Evolutionary conservation across 2,329 filamentous ascomycete genomes (phyloP).

Genomic region (Coniella lustricola): DNA sequence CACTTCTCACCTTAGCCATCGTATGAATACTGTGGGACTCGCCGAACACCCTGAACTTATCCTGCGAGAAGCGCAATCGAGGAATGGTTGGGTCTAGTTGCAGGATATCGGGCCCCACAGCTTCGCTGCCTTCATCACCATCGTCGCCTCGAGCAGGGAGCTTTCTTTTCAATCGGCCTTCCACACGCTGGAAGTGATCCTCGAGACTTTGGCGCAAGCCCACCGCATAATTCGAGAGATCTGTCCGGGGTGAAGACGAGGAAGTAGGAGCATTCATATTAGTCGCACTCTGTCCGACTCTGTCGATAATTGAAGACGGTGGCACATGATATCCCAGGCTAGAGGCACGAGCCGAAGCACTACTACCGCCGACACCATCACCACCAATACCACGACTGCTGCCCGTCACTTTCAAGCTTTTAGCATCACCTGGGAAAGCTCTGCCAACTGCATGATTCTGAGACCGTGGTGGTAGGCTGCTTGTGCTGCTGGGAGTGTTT

Average conservation of each 20-base stretch:
- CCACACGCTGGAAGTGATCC: neutral
- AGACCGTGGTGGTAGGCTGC: too few species aligned
- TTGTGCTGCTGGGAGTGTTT: neutral
- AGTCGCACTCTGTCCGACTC: neutral
- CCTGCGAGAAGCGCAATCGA: constrained; percentile 1
- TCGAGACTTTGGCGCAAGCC: neutral
- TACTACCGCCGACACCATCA: too few species aligned
- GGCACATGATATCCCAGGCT: neutral
- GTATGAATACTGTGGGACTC: constrained; percentile 4
- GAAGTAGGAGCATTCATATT: too few species aligned
- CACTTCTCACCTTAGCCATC: neutral
- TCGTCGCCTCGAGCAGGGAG: neutral
- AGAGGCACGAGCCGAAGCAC: neutral
- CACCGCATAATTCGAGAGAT: neutral
- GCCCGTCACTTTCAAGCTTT: too few species aligned
- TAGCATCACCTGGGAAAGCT: too few species aligned
- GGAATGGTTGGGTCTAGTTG: neutral
- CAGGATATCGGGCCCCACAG: neutral
- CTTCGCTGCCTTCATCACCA: neutral
- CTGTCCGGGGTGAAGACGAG: too few species aligned
- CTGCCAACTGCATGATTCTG: too few species aligned
- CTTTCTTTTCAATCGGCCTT: neutral
- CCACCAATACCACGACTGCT: too few species aligned
- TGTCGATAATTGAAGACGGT: too few species aligned
- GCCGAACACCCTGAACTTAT: constrained; percentile 3